Evolutionary conservation across 2,329 filamentous ascomycete genomes (phyloP).

Genomic region (Alternaria sp.): DNA sequence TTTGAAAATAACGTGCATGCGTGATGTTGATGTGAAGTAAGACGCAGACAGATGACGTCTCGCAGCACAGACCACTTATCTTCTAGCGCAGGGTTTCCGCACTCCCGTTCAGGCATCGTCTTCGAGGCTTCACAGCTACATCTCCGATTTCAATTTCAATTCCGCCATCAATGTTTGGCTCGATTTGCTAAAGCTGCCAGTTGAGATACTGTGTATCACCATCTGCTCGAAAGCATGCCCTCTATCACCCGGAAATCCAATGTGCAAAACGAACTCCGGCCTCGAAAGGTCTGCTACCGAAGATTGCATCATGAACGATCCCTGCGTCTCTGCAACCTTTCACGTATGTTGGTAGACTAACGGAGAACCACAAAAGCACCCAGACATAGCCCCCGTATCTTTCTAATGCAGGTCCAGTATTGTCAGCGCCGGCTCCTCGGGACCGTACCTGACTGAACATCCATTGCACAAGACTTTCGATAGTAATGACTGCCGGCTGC

Average conservation of each 20-base stretch:
- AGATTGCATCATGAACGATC: not conserved
- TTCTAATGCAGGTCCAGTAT: not conserved
- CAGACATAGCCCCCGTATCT: not conserved
- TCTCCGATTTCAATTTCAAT: not conserved
- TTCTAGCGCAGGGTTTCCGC: not conserved
- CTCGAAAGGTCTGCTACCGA: not conserved
- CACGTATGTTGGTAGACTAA: not conserved
- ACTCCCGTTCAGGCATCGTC: not conserved
- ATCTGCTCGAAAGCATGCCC: not conserved
- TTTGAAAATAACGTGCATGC: not conserved
- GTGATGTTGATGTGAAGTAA: not conserved
- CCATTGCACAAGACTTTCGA: slow-evolving; percentile 8
- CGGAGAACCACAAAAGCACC: not conserved
- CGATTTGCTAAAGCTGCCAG: not conserved
- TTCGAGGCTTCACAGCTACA: not conserved
- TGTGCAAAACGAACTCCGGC: not conserved
- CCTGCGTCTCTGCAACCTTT: not conserved
- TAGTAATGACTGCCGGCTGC: not conserved
- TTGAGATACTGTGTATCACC: not conserved
- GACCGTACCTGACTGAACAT: not conserved
- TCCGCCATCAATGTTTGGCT: not conserved
- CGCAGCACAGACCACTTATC: slow-evolving; percentile 1
- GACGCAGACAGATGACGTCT: not conserved
- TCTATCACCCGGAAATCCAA: not conserved
- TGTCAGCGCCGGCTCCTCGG: not conserved